phyloP scores from a whole-genome alignment of 2,329 filamentous ascomycete species.

The Chaetomiaceae sp. region DNA sequence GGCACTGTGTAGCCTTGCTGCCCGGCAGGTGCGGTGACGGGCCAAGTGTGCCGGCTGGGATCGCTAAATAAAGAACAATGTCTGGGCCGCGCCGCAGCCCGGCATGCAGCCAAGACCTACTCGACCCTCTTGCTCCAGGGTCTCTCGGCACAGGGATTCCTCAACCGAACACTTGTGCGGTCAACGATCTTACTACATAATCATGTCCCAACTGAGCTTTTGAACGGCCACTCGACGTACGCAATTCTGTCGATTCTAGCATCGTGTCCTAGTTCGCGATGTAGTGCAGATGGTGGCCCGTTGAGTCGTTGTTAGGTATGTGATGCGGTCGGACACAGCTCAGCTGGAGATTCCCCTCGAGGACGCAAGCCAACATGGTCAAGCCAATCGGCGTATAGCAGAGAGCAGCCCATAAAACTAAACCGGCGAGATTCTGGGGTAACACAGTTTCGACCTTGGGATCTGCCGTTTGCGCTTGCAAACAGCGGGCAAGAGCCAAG shows the following conservation, averaged over 20 bases:
- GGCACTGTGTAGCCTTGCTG: background rate
- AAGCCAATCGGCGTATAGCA: conserved; percentile 9
- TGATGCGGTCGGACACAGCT: no score
- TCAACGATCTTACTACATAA: no score
- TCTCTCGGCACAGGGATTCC: no score
- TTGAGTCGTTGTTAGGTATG: no score
- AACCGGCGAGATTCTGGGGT: background rate
- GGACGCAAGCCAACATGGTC: no score
- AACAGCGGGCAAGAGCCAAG: background rate
- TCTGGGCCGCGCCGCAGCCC: conserved; percentile 10
- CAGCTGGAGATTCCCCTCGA: no score
- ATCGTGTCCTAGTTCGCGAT: no score
- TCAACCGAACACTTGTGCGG: background rate
- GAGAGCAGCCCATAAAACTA: background rate
- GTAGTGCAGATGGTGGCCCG: no score
- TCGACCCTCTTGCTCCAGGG: background rate
- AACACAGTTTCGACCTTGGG: conserved; percentile 3
- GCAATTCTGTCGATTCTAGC: no score
- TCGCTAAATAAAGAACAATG: conserved; percentile 12
- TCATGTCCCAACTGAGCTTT: no score
- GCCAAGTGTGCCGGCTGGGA: background rate
- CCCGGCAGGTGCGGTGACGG: background rate
- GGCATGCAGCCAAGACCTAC: background rate
- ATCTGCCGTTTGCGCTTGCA: conserved; percentile 1
- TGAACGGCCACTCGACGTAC: no score